phyloP scores from a whole-genome alignment of 441 rosid genomes.

The Euphorbia neoarborescens region DNA sequence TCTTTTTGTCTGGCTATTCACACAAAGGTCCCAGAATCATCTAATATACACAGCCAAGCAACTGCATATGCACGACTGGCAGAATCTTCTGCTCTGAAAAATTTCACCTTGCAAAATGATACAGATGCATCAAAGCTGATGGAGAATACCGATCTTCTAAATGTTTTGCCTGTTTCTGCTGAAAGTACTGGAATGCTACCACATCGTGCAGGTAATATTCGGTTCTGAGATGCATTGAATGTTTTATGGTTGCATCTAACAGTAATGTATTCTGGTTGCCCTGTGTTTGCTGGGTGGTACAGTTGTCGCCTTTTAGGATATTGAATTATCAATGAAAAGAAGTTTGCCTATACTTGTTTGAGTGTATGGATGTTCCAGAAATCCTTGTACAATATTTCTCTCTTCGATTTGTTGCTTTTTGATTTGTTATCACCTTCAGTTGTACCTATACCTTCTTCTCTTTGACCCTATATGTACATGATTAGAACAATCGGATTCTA shows the following conservation, averaged over 20 bases:
- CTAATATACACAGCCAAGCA: constrained; percentile 55
- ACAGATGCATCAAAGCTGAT: constrained; percentile 22
- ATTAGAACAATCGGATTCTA: not conserved
- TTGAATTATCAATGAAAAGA: not conserved
- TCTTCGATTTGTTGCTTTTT: not conserved
- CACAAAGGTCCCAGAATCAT: constrained; percentile 28
- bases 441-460: not conserved
- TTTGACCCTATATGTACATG: not conserved
- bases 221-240: constrained; percentile 6
- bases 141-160: constrained; percentile 28
- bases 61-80: constrained; percentile 53
- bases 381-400: not conserved
- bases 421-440: not conserved
- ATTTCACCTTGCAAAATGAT: constrained; percentile 20
- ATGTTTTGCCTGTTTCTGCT: constrained; percentile 70
- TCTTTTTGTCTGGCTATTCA: constrained; percentile 20
- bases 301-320: not conserved
- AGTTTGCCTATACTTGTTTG: not conserved
- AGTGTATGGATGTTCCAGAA: not conserved
- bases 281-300: not conserved
- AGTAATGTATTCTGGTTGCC: not conserved
- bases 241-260: not conserved
- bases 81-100: constrained; percentile 33
- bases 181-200: constrained; percentile 69
- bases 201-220: constrained; percentile 37